Evolutionary conservation across 2,329 filamentous ascomycete species (phyloP), one percentile per base, ranked within the genome.

Genomic region (Neonectria ditissima): DNA sequence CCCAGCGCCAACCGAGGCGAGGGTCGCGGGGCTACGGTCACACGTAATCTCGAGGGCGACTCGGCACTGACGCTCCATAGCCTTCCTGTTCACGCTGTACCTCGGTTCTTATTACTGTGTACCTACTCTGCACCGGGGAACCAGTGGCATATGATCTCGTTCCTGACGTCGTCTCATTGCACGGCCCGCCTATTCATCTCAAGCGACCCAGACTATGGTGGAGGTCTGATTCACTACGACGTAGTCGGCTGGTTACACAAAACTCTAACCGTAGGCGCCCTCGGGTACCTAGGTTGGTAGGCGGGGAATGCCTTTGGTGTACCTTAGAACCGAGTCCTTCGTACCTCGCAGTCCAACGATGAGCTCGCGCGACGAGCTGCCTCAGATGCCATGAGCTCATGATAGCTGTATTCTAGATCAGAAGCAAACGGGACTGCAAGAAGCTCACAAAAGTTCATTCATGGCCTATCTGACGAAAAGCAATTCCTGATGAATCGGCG

Each of bases 81-180:
- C 39, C 50, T 55, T 41, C 16, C 28, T 24, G 26, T 20, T 37
- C 55, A 57, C 30, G 65, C 48, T 37, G 62, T 50, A 65, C 62
- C 65, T 69, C 62, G 61, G 65, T 55, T 69, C 54, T 53, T 8
- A 28, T 56, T 61, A 24, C 53, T 30, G 30, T n/a, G n/a, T n/a
- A n/a, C n/a, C n/a, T n/a, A n/a, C 26, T 39, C 43, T 43, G 16
- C 14, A 26, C 28, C 7, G 34, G 34, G 34, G 3, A 13, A 32
- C 8, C 10, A 32, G 30, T 32, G 11, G 30, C 34, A n/a, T 37
- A 37, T 57, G 41, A 24, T 20, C 30, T 37, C 16, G 28, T 34
- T 50, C 26, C 28, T 20, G 18, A 18, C n/a, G 18, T 10, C 4
- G 14, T 32, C 37, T 50, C 10, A 34, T 48, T n/a, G 24, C 47